These are phyloP conservation scores for Gossypium thurberi DNA, from an alignment of 345 rosid genomes.

Conservation along the genomic window DNA sequence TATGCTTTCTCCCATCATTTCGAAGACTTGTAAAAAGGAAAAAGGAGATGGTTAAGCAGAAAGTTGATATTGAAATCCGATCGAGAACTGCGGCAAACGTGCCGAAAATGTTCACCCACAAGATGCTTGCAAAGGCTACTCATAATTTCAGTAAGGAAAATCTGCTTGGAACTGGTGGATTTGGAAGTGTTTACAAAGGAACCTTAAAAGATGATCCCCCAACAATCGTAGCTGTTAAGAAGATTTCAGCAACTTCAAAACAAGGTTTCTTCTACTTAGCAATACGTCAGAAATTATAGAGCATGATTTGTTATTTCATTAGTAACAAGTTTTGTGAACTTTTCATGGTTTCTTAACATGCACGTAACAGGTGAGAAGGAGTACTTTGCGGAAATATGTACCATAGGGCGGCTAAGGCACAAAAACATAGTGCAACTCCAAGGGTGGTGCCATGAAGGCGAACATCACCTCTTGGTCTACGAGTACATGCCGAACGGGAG, in stretches of 20 bases:
- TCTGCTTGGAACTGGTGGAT: slow-evolving; percentile 36
- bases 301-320: neutral
- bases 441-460: slow-evolving; percentile 41
- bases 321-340: neutral
- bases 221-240: slow-evolving; percentile 29
- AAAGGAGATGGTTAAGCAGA: slow-evolving; percentile 7
- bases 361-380: slow-evolving; percentile 29
- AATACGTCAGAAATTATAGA: neutral
- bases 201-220: slow-evolving; percentile 25
- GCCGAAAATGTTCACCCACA: slow-evolving; percentile 28
- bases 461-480: slow-evolving; percentile 35
- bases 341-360: neutral
- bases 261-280: slow-evolving; percentile 19
- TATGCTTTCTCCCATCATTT: slow-evolving; percentile 1
- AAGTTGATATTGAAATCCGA: slow-evolving; percentile 22
- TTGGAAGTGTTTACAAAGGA: slow-evolving; percentile 39
- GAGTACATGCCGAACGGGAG: slow-evolving; percentile 40
- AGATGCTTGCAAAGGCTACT: slow-evolving; percentile 34
- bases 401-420: slow-evolving; percentile 38
- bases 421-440: slow-evolving; percentile 40
- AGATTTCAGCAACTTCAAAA: slow-evolving; percentile 31
- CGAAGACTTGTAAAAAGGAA: neutral
- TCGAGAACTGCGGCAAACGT: slow-evolving; percentile 30
- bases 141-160: slow-evolving; percentile 31
- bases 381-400: slow-evolving; percentile 38